Base-by-base conservation (phyloP, 768 basidiomycete genomes). In the Hericium alpestre region DNA sequence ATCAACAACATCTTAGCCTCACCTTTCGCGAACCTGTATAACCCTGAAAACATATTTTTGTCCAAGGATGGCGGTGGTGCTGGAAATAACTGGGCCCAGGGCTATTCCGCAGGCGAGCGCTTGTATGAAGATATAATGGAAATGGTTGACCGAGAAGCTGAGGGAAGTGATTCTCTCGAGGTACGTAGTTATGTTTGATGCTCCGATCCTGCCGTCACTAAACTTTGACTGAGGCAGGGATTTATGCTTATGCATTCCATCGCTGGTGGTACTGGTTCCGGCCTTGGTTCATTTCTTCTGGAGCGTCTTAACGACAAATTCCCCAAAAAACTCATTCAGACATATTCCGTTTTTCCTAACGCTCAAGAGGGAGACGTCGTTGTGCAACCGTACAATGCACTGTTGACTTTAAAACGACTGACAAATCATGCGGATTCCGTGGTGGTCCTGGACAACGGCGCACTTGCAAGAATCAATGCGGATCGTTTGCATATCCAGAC, bases 161-260 rank as follows among this genome's bases (percentile, higher is more conserved):
- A 99, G 69, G 94, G 95, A 15, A 95, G 92, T 67, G 95, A 99
- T 72, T 92, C 90, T 11, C 76, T 98, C 27, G 95, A 98, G 83
- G 94, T 93, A 55, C 57, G 76, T 67, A 43, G 37, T 25, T 32
- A 43, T 18, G 18, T 39, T 15, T 49, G 53, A 22, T 46, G 7
- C 11, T 22, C 27, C 47, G 37, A 12, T 51, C n/a, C 43, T 18
- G 25, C 49, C 48, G 10, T 40, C 39, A 38, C 10, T 48, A 57
- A 48, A 9, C 56, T 12, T 27, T 38, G n/a, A 25, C 27, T 23
- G 37, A n/a, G 16, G 16, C 67, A 98, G 96, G 96, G 94, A 3
- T 98, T 99, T 74, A 96, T 97, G 92, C 77, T 95, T 48, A 89
- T 96, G 77, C 96, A 98, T 68, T 97, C 95, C 16, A 99, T 98